Evolutionary conservation across 345 rosid species (phyloP), one percentile per base, ranked within the genome.

Genomic region (Orychophragmus violaceus): DNA sequence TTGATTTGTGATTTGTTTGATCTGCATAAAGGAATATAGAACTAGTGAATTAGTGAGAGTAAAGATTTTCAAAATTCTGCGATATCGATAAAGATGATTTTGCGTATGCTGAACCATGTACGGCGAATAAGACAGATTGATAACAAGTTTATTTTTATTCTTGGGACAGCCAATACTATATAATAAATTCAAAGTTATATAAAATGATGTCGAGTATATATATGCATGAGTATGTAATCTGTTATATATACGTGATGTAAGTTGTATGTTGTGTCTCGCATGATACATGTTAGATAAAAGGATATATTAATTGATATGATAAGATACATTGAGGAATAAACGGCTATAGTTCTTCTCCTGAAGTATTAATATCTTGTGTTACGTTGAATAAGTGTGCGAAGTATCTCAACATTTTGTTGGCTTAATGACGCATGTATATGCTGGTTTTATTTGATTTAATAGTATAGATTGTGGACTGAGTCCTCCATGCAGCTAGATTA

Each of bases 321-420:
- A 56, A 45, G 57, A 63, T 55, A 64, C 18, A 57, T 44, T 8
- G 23, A 58, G 58, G 42, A 45, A 63, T 73, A 41, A 50, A 71
- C 37, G 17, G 8, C 2, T 45, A 18, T 56, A n/a, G n/a, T 49
- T 56, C 45, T 10, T 64, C 63, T 63, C 13, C 1, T 56, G n/a
- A 49, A 72, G 42, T 37, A 23, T 23, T 44, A 17, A 25, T 59
- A 60, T 65, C 17, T 33, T 55, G 35, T 32, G 12, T 39, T n/a
- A 42, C 72, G 63, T 74, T 74, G 73, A 67, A 61, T 36, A 33
- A 68, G 49, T 73, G 42, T 59, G 35, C 37, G 25, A 61, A 44
- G 53, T 60, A 61, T 45, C 23, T 59, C 24, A 42, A 36, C 27
- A 35, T 2, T 55, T 42, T 3, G 53, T 27, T 74, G 69, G 54